Evolutionary conservation across 495 filamentous ascomycete species (phyloP).

Genomic region (Aspergillus egyptiacus): DNA sequence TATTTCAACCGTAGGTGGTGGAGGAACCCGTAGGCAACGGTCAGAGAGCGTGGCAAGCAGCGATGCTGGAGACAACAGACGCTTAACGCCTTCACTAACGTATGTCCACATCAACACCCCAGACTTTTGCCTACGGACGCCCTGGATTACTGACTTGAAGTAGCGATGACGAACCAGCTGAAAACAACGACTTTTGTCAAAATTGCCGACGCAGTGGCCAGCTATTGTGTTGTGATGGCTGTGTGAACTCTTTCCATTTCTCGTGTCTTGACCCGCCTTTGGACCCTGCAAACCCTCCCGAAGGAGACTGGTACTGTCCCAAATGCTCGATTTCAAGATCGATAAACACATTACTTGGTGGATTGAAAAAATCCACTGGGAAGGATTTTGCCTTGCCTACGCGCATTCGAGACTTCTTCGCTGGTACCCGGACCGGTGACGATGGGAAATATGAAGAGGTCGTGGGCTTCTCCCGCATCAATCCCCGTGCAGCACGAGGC

Average conservation of each 20-base stretch:
- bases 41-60: constrained; percentile 20
- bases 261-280: constrained; percentile 76
- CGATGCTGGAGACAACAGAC: constrained; percentile 24
- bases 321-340: constrained; percentile 54
- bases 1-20: neutral
- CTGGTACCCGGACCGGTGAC: constrained; percentile 63
- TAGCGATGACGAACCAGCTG: constrained; percentile 30
- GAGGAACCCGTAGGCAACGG: constrained; percentile 3
- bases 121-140: neutral
- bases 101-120: neutral
- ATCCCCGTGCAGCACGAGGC: constrained; percentile 20
- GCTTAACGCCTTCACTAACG: constrained; percentile 18
- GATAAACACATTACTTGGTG: constrained; percentile 54
- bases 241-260: constrained; percentile 80
- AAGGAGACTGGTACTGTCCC: constrained; percentile 80
- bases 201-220: constrained; percentile 77
- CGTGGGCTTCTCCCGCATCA: constrained; percentile 24
- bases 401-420: constrained; percentile 63
- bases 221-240: constrained; percentile 89
- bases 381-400: constrained; percentile 67
- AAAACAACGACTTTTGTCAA: constrained; percentile 84
- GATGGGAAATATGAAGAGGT: constrained; percentile 75
- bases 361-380: constrained; percentile 58
- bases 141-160: constrained; percentile 10
- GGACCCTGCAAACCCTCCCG: constrained; percentile 53